These are phyloP conservation scores for Monosporascus cannonballus DNA, from an alignment of 2,329 filamentous ascomycete genomes.

Conservation along the genomic window DNA sequence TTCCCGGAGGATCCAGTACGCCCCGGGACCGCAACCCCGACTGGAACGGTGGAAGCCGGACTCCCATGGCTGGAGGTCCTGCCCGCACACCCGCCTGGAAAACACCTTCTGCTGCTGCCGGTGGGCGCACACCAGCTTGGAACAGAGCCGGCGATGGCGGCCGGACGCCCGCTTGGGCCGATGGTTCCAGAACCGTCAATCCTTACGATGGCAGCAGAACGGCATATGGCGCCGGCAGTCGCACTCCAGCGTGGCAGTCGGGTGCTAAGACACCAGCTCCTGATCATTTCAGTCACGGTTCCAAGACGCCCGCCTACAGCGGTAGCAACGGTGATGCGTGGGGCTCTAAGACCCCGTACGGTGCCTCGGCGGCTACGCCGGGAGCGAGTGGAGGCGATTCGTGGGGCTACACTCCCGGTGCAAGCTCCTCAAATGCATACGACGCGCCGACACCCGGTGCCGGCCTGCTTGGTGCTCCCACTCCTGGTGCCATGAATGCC, in stretches of 20 bases:
- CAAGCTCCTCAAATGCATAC: constrained; percentile 44
- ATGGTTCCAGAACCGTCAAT: constrained; percentile 61
- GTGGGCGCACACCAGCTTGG: constrained; percentile 59
- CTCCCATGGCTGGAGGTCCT: constrained; percentile 56
- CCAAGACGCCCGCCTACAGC: constrained; percentile 61
- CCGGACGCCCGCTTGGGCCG: constrained; percentile 65
- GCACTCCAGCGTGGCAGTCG: constrained; percentile 74
- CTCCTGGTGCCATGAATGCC: constrained; percentile 57
- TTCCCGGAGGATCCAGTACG: constrained; percentile 37
- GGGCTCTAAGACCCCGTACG: constrained; percentile 75
- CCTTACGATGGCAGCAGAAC: constrained; percentile 71
- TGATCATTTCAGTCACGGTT: constrained; percentile 59
- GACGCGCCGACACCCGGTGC: constrained; percentile 65
- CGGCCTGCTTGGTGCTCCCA: constrained; percentile 50
- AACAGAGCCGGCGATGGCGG: constrained; percentile 48
- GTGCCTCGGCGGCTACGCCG: constrained; percentile 51
- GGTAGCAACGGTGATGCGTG: constrained; percentile 49
- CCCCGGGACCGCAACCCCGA: constrained; percentile 40
- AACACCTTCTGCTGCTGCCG: constrained; percentile 48
- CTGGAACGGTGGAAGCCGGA: constrained; percentile 63
- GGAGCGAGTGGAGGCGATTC: constrained; percentile 51
- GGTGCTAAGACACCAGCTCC: constrained; percentile 66
- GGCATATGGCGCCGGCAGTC: constrained; percentile 66
- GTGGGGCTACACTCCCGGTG: constrained; percentile 54
- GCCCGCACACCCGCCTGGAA: constrained; percentile 77